phyloP scores from a whole-genome alignment of 2,329 filamentous ascomycete species.

The Rachicladosporium sp. region DNA sequence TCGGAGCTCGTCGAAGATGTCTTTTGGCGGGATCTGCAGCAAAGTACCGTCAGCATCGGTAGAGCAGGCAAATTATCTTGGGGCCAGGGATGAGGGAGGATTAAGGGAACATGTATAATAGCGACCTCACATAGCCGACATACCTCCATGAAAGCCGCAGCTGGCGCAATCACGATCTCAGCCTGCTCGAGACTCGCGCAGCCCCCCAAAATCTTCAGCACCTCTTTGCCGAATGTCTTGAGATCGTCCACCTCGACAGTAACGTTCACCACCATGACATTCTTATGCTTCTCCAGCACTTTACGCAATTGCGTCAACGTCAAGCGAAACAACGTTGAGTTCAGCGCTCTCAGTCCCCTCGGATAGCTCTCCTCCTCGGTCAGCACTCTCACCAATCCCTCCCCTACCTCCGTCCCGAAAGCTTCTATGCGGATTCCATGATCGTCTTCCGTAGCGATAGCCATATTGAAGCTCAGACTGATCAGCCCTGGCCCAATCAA shows the following conservation, averaged over 20 bases:
- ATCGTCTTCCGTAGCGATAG: constrained; percentile 12
- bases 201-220: constrained; percentile 20
- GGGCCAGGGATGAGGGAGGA: too few relatives aligned
- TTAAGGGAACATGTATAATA: neutral
- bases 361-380: constrained; percentile 23
- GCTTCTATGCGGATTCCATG: too few relatives aligned
- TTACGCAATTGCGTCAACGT: constrained; percentile 22
- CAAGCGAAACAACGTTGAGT: constrained; percentile 32
- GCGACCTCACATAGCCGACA: constrained; percentile 5
- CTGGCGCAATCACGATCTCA: constrained; percentile 24
- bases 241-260: constrained; percentile 26
- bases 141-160: constrained; percentile 27
- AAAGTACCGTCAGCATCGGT: too few relatives aligned
- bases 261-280: constrained; percentile 27
- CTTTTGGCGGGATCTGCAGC: too few relatives aligned
- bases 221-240: constrained; percentile 23
- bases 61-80: too few relatives aligned
- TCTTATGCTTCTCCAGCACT: constrained; percentile 25
- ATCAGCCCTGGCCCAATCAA: constrained; percentile 28
- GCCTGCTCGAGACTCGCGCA: constrained; percentile 26
- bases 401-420: too few relatives aligned
- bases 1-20: constrained; percentile 14
- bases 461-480: constrained; percentile 26
- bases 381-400: constrained; percentile 21
- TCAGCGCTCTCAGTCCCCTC: constrained; percentile 24